Conservation (phyloP, 1,139 yeast species). For the Sugiyamaella sp. region DNA sequence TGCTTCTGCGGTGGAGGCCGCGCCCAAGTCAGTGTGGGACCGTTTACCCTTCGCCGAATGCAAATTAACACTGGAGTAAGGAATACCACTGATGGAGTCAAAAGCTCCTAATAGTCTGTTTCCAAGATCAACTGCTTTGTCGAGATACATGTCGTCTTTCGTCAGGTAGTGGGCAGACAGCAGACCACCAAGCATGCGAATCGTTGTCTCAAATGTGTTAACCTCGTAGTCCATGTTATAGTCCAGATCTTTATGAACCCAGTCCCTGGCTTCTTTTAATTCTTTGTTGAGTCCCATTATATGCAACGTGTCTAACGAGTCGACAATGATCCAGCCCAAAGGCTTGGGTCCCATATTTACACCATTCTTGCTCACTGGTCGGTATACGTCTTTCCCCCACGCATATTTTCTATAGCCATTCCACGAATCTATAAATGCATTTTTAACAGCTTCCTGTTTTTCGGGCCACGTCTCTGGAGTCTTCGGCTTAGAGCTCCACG, state of each 20-base stretch:
- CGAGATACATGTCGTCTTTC: conserved; percentile 68
- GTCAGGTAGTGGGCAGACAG: conserved; percentile 79
- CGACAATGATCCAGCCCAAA: conserved; percentile 94
- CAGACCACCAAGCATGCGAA: conserved; percentile 90
- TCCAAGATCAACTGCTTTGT: conserved; percentile 73
- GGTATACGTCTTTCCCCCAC: conserved; percentile 79
- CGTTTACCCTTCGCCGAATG: conserved; percentile 60
- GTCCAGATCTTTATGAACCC: conserved; percentile 66
- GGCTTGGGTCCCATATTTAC: conserved; percentile 82
- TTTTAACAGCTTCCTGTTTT: conserved; percentile 58
- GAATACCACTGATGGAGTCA: conserved; percentile 65
- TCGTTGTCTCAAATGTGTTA: conserved; percentile 89
- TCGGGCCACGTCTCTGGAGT: conserved; percentile 43
- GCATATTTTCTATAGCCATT: conserved; percentile 72
- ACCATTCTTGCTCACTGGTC: conserved; percentile 63
- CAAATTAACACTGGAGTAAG: conserved; percentile 78
- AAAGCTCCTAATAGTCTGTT: conserved; percentile 66
- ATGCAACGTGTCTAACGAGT: conserved; percentile 80
- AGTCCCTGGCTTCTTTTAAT: conserved; percentile 62
- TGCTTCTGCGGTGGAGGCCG: conserved; percentile 87
- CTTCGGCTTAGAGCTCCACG: conserved; percentile 5
- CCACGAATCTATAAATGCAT: conserved; percentile 80
- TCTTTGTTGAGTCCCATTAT: conserved; percentile 77
- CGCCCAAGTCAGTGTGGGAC: conserved; percentile 66
- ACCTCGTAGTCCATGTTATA: conserved; percentile 74